Evolutionary conservation across 2,329 filamentous ascomycete genomes (phyloP).

Genomic region (Alternaria tenuissima): DNA sequence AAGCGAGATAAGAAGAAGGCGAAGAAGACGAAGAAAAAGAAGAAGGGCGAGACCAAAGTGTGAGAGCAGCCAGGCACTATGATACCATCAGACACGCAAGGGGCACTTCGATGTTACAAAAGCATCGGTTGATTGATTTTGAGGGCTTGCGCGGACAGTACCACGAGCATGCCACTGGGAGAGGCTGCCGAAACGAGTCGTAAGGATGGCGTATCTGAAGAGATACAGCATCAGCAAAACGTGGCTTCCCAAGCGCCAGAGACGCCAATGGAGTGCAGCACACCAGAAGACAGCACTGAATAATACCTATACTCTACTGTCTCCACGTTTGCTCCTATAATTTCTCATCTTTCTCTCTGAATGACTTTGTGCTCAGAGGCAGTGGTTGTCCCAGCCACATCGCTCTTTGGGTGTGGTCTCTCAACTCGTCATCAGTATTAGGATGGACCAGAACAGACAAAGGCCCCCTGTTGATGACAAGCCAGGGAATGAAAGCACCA

Average conservation of each 20-base stretch:
- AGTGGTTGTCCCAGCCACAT: constrained; percentile 77
- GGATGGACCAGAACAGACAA: constrained; percentile 83
- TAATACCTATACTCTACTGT: not conserved
- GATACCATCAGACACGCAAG: not conserved
- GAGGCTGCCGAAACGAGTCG: not conserved
- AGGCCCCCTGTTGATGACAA: constrained; percentile 81
- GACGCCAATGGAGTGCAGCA: not conserved
- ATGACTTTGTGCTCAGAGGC: constrained; percentile 65
- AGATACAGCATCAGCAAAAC: not conserved
- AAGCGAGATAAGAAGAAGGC: constrained; percentile 91
- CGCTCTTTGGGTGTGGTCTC: constrained; percentile 73
- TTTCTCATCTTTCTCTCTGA: constrained; percentile 47
- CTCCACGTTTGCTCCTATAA: not conserved
- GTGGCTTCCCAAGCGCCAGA: not conserved
- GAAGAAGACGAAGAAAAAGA: constrained; percentile 76
- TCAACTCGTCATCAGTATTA: constrained; percentile 72
- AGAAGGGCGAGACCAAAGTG: constrained; percentile 57
- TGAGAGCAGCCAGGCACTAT: constrained; percentile 9
- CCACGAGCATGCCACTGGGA: not conserved
- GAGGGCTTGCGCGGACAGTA: not conserved
- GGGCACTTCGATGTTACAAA: not conserved
- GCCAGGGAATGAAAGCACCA: constrained; percentile 86
- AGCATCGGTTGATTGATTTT: not conserved
- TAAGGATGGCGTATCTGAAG: not conserved
- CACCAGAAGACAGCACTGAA: not conserved